Base-by-base conservation (phyloP, 495 filamentous ascomycete genomes). In the Rusavskia elegans region DNA sequence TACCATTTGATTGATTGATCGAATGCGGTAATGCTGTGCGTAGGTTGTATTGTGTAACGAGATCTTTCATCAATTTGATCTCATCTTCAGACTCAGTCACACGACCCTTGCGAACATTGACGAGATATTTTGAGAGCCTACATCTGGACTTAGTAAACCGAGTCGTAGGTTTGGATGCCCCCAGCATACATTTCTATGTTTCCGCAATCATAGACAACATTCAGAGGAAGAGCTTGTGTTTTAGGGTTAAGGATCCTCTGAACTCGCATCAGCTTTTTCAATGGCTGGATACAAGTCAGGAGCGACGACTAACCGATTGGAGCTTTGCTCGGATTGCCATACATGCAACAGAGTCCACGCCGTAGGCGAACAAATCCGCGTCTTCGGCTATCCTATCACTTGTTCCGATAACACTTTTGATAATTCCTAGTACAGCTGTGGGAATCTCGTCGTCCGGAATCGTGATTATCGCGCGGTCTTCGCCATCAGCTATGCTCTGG, bases 151-250 rank as follows among this genome's bases (percentile, higher is more conserved):
- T 5, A 27, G 41, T 19, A 29, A 23, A 10, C 1, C 14, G 30
- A 53, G 21, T 56, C 53, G n/a, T 58, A 0, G 20, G 3, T 46
- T 6, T 16, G 14, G 10, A 7, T 23, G 7, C 14, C 19, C 21
- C 9, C 16, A 9, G 21, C 48, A 51, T 30, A 73, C 56, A 36
- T 50, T 19, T 60, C 42, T 9, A 77, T 59, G 27, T 55, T 73
- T 32, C 74, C 74, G 53, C 65, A 72, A 46, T 75, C 68, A 44
- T 79, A 75, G 1, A 79, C 68, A 13, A 68, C 50, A 53, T 66
- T 62, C 25, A 60, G 55, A 8, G 71, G 59, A 17, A 76, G 53
- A 1, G 55, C 55, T 30, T 53, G 52, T 16, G 49, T 49, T n/a
- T 48, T 42, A 25, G 62, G 14, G 16, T 19, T 16, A 17, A 51